Evolutionary conservation across 352 stramenopile genomes (phyloP), one percentile per base, ranked within the genome.

Genomic region (Pythium plurisporium): DNA sequence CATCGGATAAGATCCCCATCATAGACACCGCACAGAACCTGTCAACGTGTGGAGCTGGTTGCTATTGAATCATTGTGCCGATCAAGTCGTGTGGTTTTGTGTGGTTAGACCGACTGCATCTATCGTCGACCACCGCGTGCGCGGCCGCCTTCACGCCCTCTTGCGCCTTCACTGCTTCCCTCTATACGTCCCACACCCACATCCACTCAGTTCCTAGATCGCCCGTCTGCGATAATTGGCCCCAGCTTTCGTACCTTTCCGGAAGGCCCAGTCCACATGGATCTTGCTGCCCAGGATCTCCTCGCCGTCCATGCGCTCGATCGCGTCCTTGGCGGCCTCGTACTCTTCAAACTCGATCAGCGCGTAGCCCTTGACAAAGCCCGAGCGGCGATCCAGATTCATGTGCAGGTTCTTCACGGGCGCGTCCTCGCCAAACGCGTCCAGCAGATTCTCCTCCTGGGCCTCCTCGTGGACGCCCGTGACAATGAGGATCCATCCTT

Each of bases 401-500:
- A 99, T 71, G 70, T 98, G 89, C 64, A 99, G 69, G 68, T 98
- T 97, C 70, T 97, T 97, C 9, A 99, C 90, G 29, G 86, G 79
- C n/a, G 95, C 95, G 70, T 96, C 94, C 57, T 98, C 96, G 38
- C 81, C 86, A 66, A 98, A 99, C 5, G 77, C 80, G 65, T 99
- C 96, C 51, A 97, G 73, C 42, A 99, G 71, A 66, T 99, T 91
- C 62, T 99, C 96, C 61, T 99, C 94, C 64, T 97, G 88, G 12
- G 95, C 94, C 66, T 98, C 96, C 65, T 98, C 89, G 62, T 99
- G 91, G 34, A 99, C 78, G 55, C 92, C 91, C 14, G 82, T 95
- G 27, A 98, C 91, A 67, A 99, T 98, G 12, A 98, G 65, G 38
- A 98, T 86, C 91, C 94, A 99, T n/a, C 96, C 96, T 70, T 99